Conservation (phyloP, 2,329 filamentous ascomycete genomes). For the Ophiostoma quercus region DNA sequence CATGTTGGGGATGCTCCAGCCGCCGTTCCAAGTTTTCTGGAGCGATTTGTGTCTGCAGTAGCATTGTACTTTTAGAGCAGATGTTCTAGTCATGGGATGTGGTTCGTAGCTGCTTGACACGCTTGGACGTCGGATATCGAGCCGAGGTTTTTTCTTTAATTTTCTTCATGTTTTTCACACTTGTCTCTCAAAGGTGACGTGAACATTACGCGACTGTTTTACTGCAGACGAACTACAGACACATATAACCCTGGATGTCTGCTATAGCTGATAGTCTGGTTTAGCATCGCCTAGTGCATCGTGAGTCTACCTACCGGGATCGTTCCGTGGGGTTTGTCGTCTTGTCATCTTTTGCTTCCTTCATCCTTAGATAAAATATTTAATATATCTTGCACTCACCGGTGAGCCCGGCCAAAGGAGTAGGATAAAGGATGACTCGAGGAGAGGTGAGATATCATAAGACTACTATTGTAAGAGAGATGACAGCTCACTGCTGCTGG, state of each 20-base stretch:
- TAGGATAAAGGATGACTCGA: background rate
- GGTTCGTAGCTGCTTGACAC: background rate
- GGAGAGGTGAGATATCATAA: background rate
- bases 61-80: background rate
- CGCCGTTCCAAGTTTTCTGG: background rate
- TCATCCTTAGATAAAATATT: background rate
- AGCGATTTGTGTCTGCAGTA: background rate
- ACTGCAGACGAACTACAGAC: background rate
- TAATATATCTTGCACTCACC: too few relatives aligned
- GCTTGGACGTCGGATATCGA: background rate
- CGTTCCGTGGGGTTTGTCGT: background rate
- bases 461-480: background rate
- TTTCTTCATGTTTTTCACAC: background rate
- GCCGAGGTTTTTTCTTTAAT: background rate
- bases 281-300: background rate
- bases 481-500: background rate
- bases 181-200: background rate
- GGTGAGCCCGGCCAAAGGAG: background rate
- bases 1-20: background rate
- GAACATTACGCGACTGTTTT: background rate
- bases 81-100: background rate
- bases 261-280: constrained; percentile 2
- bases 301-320: background rate
- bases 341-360: background rate
- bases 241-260: background rate